These are phyloP conservation scores for Eucalyptus cloeziana DNA, from an alignment of 345 rosid genomes.

Conservation along the genomic window DNA sequence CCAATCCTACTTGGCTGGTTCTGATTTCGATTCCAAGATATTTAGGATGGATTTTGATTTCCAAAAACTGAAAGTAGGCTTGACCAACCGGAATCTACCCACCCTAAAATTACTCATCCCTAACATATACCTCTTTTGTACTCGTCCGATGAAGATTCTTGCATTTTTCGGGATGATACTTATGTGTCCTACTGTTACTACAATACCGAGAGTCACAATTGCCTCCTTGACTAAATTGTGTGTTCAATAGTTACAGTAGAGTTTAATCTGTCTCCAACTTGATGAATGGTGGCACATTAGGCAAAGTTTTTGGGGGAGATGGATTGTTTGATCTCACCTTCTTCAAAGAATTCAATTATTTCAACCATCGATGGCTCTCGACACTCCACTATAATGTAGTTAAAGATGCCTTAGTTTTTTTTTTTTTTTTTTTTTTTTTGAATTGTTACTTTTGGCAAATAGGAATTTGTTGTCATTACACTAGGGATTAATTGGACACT, in stretches of 20 bases:
- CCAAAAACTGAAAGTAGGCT: background rate
- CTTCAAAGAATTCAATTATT: background rate
- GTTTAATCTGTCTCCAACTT: no score
- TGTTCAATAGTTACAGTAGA: no score
- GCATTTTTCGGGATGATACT: no score
- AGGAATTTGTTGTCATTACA: background rate
- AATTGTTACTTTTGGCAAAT: background rate
- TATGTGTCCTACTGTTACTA: no score
- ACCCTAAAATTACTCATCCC: background rate
- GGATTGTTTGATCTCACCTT: background rate
- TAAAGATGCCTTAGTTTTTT: background rate
- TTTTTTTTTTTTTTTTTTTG: no score
- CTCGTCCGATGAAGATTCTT: no score
- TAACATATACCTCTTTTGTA: background rate
- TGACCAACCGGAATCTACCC: background rate
- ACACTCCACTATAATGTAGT: background rate
- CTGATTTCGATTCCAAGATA: background rate
- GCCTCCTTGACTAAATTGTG: no score
- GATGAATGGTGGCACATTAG: no score
- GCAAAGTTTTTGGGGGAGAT: background rate
- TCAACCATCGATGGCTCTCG: background rate
- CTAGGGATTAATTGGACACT: background rate
- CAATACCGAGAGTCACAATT: no score
- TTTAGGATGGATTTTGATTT: background rate
- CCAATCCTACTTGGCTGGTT: background rate